phyloP scores from a whole-genome alignment of 179 eudicot species.

The Spinacia oleracea region DNA sequence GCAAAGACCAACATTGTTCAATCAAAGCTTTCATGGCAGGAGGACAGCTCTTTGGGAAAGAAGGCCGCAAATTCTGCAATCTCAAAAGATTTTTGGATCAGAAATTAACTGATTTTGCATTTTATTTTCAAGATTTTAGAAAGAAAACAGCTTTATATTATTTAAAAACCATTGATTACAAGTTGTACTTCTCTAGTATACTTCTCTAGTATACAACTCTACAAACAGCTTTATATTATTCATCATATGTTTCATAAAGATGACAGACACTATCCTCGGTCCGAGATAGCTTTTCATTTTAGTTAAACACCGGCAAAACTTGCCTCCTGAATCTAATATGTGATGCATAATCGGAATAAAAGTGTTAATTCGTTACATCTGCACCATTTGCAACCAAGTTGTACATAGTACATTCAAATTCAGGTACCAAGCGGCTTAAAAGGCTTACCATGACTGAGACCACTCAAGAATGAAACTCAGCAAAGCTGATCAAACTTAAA shows the following conservation, averaged over 20 bases:
- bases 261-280: not conserved
- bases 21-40: slow-evolving; percentile 75
- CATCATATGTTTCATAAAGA: not conserved
- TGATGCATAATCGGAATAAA: not conserved
- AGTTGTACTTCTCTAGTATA: not conserved
- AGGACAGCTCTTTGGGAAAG: slow-evolving; percentile 63
- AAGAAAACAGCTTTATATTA: not conserved
- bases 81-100: slow-evolving; percentile 18
- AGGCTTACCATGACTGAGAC: not conserved
- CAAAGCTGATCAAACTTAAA: not conserved
- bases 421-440: not conserved
- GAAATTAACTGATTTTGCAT: not conserved
- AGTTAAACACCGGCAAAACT: not conserved
- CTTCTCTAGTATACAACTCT: not conserved
- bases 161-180: not conserved
- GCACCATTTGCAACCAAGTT: not conserved
- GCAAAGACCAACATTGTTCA: slow-evolving; percentile 88
- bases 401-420: not conserved
- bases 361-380: not conserved
- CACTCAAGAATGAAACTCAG: not conserved
- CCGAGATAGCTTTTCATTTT: slow-evolving; percentile 1
- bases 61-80: slow-evolving; percentile 76
- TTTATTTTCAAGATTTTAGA: not conserved
- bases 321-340: not conserved
- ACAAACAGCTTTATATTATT: too few species aligned